Base-by-base conservation (phyloP, 225 moss, liverwort and hornwort genomes). In the Thuidium tamariscinum region DNA sequence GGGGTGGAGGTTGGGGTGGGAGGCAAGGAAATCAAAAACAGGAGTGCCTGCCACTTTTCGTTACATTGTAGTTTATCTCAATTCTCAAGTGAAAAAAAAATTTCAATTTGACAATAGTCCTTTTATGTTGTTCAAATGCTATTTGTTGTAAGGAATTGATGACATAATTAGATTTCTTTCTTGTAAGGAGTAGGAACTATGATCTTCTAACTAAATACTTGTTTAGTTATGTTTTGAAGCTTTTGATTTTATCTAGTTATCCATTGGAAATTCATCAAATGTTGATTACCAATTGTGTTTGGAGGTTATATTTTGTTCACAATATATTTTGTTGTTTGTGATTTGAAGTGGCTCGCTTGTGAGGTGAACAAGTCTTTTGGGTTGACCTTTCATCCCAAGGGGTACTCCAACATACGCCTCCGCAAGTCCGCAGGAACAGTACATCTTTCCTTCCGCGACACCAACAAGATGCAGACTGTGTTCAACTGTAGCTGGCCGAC, bases 321-420 rank as follows among this genome's bases (percentile, higher is more conserved):
- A 1, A 9, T 4, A 37, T 16, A 30, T 32, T 22, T 30, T 56
- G 34, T 7, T 82, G 13, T 11, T 60, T 73, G 48, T 73, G 57
- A n/a, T 86, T 76, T n/a, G 70, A 84, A 89, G 77, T 76, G 86
- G 39, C 51, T 88, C 68, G 9, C 55, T 80, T 88, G 25, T 71
- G 59, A 56, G 39, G 26, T 41, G 39, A 36, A 17, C 27, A 39
- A 84, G 70, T 78, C 84, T 5, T 80, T 83, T 91, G 64, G 59
- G 59, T 63, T 89, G 84, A 84, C 87, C 78, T 82, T 87, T 89
- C 81, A 77, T 64, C 48, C 42, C 81, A 83, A 83, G 23, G 39
- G 69, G 52, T 61, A 70, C 56, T 48, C 29, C 65, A 75, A 66
- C n/a, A n/a, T n/a, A n/a, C 65, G 46, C 25, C 7, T 86, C 41